These are phyloP conservation scores for Hypoxylon sp. DNA, from an alignment of 2,329 filamentous ascomycete genomes.

Conservation along the genomic window DNA sequence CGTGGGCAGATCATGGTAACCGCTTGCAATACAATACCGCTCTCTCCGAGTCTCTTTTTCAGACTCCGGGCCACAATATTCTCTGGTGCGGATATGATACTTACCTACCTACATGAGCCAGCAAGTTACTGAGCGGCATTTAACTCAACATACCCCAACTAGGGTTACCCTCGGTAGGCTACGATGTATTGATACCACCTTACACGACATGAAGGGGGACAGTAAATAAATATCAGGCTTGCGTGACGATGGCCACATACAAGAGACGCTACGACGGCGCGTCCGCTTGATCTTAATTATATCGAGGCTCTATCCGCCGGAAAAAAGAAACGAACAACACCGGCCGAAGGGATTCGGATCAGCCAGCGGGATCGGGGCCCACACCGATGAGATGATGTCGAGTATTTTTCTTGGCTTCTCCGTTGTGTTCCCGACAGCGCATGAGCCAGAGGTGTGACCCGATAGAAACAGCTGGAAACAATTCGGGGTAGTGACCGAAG, in stretches of 20 bases:
- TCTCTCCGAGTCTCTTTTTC: neutral
- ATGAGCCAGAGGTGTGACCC: conserved; percentile 26
- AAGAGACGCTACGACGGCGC: neutral
- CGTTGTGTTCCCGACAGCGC: conserved; percentile 37
- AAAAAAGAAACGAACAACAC: neutral
- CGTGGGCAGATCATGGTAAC: neutral
- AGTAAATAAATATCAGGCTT: too few relatives aligned
- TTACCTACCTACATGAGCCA: neutral
- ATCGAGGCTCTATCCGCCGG: neutral
- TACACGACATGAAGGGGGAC: neutral
- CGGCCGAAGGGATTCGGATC: conserved; percentile 27
- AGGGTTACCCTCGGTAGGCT: conserved; percentile 11
- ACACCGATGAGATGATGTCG: conserved; percentile 37
- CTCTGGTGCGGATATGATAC: neutral
- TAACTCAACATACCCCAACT: neutral
- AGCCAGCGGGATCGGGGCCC: conserved; percentile 31
- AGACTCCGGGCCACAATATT: neutral
- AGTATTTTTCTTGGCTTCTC: conserved; percentile 37
- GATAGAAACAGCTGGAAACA: conserved; percentile 29
- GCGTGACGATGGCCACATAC: neutral
- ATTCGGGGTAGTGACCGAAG: conserved; percentile 21
- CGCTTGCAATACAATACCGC: neutral
- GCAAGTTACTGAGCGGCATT: neutral
- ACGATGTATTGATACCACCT: conserved; percentile 12
- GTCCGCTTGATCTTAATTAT: neutral